Evolutionary conservation across 208 protist species (phyloP).

Genomic region (Phytomonas sp.): DNA sequence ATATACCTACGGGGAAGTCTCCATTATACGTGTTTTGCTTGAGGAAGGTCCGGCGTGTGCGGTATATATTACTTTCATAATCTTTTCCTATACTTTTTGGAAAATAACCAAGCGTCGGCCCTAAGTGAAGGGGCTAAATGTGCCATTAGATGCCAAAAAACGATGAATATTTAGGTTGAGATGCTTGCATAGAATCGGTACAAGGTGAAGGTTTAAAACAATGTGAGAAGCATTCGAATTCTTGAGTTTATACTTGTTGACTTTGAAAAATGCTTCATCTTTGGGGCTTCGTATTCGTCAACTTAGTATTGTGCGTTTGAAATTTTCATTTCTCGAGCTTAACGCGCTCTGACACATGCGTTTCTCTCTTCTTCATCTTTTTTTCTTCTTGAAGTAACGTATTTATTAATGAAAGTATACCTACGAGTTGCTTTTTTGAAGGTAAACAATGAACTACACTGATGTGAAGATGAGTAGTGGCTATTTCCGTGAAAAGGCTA

Average conservation of each 20-base stretch:
- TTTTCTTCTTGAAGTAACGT: constrained; percentile 6
- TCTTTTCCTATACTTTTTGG: constrained; percentile 2
- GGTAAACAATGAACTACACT: constrained; percentile 23
- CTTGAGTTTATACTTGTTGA: background rate
- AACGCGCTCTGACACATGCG: background rate
- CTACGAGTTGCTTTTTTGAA: constrained; percentile 9
- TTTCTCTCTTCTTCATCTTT: background rate
- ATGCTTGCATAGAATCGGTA: background rate
- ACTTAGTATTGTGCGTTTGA: constrained; percentile 9
- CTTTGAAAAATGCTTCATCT: background rate
- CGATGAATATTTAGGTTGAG: background rate
- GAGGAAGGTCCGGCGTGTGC: background rate
- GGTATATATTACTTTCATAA: background rate
- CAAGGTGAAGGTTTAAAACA: background rate
- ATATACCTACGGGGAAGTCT: background rate
- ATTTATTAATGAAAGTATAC: constrained; percentile 2
- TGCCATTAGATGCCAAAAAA: too few relatives aligned
- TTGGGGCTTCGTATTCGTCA: background rate
- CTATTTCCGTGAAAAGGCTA: constrained; percentile 79
- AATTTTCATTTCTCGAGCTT: background rate
- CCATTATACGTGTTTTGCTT: background rate
- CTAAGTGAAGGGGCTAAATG: too few relatives aligned
- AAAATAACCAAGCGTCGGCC: background rate
- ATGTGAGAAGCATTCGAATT: background rate
- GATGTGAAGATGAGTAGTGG: constrained; percentile 65